A percentile compares a stretch with the other conserved stretches of the same genome.
Evolutionary conservation across 495 filamentous ascomycete genomes (phyloP).

Genomic region (Penicillium paradoxum): DNA sequence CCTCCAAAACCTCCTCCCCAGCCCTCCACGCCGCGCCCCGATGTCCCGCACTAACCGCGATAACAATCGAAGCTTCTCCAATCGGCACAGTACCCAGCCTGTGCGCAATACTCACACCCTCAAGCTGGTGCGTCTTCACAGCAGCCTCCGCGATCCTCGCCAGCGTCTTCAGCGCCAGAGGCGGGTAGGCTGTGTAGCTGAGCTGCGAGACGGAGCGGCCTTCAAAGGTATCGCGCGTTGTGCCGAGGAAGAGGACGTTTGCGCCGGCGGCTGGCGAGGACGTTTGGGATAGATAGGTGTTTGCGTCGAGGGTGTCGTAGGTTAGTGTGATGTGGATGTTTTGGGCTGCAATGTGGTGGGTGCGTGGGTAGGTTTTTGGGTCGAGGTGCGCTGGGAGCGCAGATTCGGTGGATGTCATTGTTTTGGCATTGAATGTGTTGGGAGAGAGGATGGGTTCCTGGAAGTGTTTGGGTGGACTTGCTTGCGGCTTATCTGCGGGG

Average conservation of each 20-base stretch:
- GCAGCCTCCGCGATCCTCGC: conserved; percentile 59
- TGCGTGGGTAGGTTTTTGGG: conserved; percentile 41
- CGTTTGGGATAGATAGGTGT: conserved; percentile 57
- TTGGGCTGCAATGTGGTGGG: conserved; percentile 18
- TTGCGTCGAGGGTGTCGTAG: conserved; percentile 54
- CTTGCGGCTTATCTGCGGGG: conserved; percentile 24
- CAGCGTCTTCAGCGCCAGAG: conserved; percentile 73
- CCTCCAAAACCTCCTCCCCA: conserved; percentile 85
- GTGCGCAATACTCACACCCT: conserved; percentile 74
- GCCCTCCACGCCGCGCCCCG: conserved; percentile 83
- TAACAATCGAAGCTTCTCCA: conserved; percentile 85
- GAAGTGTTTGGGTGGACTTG: background rate
- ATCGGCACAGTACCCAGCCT: conserved; percentile 83
- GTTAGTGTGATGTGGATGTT: conserved; percentile 52
- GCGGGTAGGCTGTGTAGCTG: conserved; percentile 75
- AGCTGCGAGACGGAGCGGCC: conserved; percentile 69
- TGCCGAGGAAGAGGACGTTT: conserved; percentile 83
- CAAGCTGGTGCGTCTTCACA: conserved; percentile 54
- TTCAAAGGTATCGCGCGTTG: conserved; percentile 80
- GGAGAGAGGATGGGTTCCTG: background rate
- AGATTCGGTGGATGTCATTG: conserved; percentile 15
- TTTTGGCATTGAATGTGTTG: conserved; percentile 2
- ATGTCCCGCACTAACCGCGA: conserved; percentile 82
- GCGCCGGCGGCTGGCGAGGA: conserved; percentile 79
- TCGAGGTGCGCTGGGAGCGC: conserved; percentile 32